Evolutionary conservation across 1,284 basidiomycete species (phyloP).

Genomic region (Trichosporon inkin): DNA sequence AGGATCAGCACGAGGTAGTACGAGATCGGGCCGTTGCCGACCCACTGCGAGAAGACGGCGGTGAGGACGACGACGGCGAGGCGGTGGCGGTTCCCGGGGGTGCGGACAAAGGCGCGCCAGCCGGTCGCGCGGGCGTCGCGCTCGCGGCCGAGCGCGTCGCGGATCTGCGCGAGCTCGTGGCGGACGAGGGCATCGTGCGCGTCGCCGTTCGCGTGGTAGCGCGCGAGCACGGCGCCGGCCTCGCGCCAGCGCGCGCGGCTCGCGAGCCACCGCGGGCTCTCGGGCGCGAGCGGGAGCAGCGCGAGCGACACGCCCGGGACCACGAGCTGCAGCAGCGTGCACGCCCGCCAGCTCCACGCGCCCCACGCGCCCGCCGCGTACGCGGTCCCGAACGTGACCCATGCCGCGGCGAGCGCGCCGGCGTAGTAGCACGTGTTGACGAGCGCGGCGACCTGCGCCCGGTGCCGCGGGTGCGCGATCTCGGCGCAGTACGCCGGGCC

Average conservation of each 20-base stretch:
- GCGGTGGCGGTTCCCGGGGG: conserved; percentile 51
- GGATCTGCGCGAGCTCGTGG: conserved; percentile 28
- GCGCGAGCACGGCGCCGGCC: conserved; percentile 33
- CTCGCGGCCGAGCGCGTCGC: conserved; percentile 55
- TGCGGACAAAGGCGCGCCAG: conserved; percentile 28
- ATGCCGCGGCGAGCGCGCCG: conserved; percentile 19
- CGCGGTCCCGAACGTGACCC: conserved; percentile 24
- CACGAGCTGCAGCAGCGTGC: conserved; percentile 28
- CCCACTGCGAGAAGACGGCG: conserved; percentile 45
- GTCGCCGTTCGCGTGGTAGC: conserved; percentile 33
- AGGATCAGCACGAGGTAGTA: conserved; percentile 20
- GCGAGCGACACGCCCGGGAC: neutral
- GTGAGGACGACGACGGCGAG: conserved; percentile 52
- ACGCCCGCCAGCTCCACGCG: conserved; percentile 12
- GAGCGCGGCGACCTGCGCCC: conserved; percentile 7
- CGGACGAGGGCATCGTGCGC: conserved; percentile 26
- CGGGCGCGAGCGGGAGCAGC: conserved; percentile 14
- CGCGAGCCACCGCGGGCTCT: conserved; percentile 20
- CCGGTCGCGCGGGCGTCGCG: conserved; percentile 21
- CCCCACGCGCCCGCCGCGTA: conserved; percentile 10
- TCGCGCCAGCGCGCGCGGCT: conserved; percentile 28
- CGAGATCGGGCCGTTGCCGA: conserved; percentile 16
- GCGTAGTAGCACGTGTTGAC: conserved; percentile 17
- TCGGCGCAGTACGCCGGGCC: conserved; percentile 15
- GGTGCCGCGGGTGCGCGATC: conserved; percentile 19